Percentiles rank a stretch among this genome's conserved stretches.
phyloP scores from a whole-genome alignment of 139 green algal genomes.

The Tetradesmus lagerheimii region DNA sequence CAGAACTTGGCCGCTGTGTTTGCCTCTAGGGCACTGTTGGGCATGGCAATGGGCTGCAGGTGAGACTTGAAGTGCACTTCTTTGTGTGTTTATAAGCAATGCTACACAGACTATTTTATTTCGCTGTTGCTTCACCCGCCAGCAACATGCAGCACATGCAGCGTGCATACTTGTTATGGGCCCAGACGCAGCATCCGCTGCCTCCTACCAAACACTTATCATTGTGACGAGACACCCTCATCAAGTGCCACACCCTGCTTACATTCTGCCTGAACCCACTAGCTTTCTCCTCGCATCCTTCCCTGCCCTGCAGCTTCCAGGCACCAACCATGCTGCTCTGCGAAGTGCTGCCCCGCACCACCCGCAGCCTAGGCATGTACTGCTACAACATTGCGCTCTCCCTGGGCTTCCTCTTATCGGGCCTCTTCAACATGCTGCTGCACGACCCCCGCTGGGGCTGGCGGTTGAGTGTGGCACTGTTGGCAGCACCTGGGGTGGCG shows the following conservation, averaged over 20 bases:
- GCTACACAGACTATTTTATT: neutral
- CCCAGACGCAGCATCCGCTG: too few species aligned
- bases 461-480: neutral
- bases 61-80: too few species aligned
- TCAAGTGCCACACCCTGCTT: too few species aligned
- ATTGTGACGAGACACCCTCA: too few species aligned
- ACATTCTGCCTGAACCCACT: neutral
- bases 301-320: neutral
- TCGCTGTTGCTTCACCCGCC: too few species aligned
- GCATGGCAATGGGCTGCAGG: slow-evolving; percentile 17
- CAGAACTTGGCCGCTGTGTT: slow-evolving; percentile 6
- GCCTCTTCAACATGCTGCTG: neutral
- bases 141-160: too few species aligned
- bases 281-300: too few species aligned
- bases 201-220: too few species aligned
- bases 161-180: too few species aligned
- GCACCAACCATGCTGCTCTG: slow-evolving; percentile 13
- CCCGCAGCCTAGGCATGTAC: neutral
- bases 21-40: neutral
- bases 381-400: neutral
- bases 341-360: neutral
- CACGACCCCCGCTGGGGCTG: neutral
- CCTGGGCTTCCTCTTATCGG: neutral
- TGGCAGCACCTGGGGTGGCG: neutral
- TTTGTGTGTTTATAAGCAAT: too few species aligned